A percentile compares a stretch with the other conserved stretches of the same genome.
Evolutionary conservation across 2,329 filamentous ascomycete genomes (phyloP).

Genomic region (Scedosporium dehoogii): DNA sequence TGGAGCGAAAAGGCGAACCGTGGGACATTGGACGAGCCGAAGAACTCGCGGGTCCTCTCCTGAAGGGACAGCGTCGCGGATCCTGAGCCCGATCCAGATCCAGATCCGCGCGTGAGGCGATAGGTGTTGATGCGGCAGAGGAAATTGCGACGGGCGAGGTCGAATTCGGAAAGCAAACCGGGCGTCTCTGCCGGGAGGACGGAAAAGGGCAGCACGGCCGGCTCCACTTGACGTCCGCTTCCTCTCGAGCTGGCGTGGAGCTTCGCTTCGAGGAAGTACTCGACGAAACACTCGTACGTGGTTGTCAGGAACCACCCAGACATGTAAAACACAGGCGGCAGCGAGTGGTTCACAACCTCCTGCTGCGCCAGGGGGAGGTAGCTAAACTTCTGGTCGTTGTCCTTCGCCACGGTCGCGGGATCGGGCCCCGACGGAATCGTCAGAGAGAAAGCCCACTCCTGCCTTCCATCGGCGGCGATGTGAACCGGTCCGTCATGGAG

Average conservation of each 20-base stretch:
- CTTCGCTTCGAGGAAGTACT: slow-evolving; percentile 24
- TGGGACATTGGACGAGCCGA: slow-evolving; percentile 23
- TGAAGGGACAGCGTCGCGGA: slow-evolving; percentile 19
- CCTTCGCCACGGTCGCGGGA: background rate
- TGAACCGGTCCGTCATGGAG: slow-evolving; percentile 17
- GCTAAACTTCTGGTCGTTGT: slow-evolving; percentile 9
- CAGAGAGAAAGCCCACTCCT: slow-evolving; percentile 19
- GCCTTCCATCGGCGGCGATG: slow-evolving; percentile 9
- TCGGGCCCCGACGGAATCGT: slow-evolving; percentile 13
- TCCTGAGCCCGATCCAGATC: slow-evolving; percentile 10
- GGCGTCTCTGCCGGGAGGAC: slow-evolving; percentile 8
- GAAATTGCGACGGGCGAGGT: background rate
- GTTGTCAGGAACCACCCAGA: slow-evolving; percentile 1
- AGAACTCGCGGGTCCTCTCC: slow-evolving; percentile 21
- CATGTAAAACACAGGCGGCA: slow-evolving; percentile 10
- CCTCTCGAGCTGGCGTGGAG: slow-evolving; percentile 10
- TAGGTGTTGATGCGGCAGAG: slow-evolving; percentile 10
- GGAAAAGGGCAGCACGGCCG: slow-evolving; percentile 15
- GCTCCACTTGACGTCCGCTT: background rate
- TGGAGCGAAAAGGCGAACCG: slow-evolving; percentile 16
- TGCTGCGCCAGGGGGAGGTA: slow-evolving; percentile 8
- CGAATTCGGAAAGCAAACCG: slow-evolving; percentile 13
- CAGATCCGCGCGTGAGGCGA: slow-evolving; percentile 19
- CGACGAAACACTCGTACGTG: slow-evolving; percentile 18
- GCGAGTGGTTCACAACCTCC: slow-evolving; percentile 7